phyloP scores from a whole-genome alignment of 2,329 filamentous ascomycete species.

The Fusarium foetens region DNA sequence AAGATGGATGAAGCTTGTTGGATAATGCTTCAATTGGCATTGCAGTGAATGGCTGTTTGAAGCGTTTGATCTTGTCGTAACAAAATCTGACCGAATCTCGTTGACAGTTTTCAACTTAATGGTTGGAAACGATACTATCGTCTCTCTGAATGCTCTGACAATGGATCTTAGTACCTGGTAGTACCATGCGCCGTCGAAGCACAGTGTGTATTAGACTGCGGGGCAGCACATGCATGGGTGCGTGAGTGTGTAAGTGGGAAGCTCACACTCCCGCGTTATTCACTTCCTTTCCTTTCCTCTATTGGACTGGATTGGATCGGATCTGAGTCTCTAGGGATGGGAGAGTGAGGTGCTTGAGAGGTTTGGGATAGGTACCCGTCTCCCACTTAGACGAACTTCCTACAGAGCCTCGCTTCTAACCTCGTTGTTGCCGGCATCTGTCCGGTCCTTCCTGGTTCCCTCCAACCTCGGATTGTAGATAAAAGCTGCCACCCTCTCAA shows the following conservation, averaged over 20 bases:
- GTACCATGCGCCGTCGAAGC: background rate
- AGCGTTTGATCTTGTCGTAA: background rate
- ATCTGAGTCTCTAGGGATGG: background rate
- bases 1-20: slow-evolving; percentile 2
- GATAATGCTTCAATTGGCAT: background rate
- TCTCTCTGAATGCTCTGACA: background rate
- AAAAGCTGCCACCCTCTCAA: slow-evolving; percentile 32
- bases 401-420: slow-evolving; percentile 22
- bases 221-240: slow-evolving; percentile 18
- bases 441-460: slow-evolving; percentile 23
- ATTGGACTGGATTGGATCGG: slow-evolving; percentile 1
- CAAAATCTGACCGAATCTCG: rapidly evolving
- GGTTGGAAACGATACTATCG: background rate
- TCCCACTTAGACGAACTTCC: slow-evolving; percentile 3
- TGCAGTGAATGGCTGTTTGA: background rate
- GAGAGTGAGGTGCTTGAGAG: background rate
- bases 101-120: background rate
- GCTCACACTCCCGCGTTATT: slow-evolving; percentile 5
- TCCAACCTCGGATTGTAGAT: slow-evolving; percentile 27
- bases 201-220: slow-evolving; percentile 27
- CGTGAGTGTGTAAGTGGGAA: slow-evolving; percentile 16
- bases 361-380: slow-evolving; percentile 27
- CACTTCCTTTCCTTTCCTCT: slow-evolving; percentile 10
- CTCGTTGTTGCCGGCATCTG: slow-evolving; percentile 15
- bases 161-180: background rate